phyloP scores from a whole-genome alignment of 495 filamentous ascomycete genomes.

The Trichoderma reesei region DNA sequence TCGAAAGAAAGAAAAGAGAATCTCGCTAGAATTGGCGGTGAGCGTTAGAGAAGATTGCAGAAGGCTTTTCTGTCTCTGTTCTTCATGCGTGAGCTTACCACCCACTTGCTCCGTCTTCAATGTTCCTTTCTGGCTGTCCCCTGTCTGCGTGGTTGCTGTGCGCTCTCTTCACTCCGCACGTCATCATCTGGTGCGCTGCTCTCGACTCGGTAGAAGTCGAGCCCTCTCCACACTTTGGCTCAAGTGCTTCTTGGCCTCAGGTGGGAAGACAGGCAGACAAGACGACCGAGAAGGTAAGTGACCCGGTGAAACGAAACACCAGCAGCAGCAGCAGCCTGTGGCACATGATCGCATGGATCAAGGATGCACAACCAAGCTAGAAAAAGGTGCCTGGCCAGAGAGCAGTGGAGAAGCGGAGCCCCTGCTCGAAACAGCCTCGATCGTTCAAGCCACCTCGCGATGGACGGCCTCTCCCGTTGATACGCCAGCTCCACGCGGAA shows the following conservation, averaged over 20 bases:
- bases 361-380: neutral
- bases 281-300: neutral
- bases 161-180: neutral
- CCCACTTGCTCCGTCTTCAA: neutral
- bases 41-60: neutral
- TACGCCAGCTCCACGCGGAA: conserved; percentile 1
- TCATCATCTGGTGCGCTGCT: neutral
- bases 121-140: no score
- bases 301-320: neutral
- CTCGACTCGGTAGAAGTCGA: neutral
- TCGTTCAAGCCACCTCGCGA: conserved; percentile 4
- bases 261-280: neutral
- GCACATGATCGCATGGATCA: neutral
- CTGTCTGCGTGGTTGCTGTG: neutral
- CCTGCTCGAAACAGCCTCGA: neutral
- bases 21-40: conserved; percentile 3
- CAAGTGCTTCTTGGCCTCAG: neutral
- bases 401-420: neutral
- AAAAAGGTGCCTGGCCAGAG: neutral
- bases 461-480: conserved; percentile 7
- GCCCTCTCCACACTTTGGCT: neutral
- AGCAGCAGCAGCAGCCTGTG: neutral
- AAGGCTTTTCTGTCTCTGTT: neutral
- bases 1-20: neutral
- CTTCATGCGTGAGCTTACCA: neutral